A percentile compares a stretch with the other conserved stretches of the same genome.
phyloP scores from a whole-genome alignment of 495 filamentous ascomycete species.

The Parathielavia appendiculata region DNA sequence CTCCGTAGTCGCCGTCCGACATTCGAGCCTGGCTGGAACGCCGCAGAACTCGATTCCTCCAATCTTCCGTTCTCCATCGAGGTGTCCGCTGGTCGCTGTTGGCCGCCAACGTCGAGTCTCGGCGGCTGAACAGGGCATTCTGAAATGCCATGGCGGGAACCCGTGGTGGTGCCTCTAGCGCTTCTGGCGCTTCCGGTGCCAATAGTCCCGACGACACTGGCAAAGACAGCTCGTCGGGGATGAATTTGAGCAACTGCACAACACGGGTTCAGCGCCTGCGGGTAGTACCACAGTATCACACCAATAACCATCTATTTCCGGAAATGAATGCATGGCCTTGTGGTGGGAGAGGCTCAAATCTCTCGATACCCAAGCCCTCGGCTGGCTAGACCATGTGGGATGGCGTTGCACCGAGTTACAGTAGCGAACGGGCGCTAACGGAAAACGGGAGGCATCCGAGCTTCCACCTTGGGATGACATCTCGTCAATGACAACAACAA shows the following conservation, averaged over 20 bases:
- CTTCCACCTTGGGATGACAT: not conserved
- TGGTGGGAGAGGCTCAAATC: conserved; percentile 1
- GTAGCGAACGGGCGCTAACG: not conserved
- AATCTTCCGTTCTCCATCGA: not conserved
- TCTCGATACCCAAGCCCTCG: conserved; percentile 12
- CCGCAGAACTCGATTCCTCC: not conserved
- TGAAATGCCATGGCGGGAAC: too few relatives aligned
- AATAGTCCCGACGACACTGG: not conserved
- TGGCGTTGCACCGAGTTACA: not conserved
- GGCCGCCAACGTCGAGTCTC: too few relatives aligned
- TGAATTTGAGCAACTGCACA: too few relatives aligned
- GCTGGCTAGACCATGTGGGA: conserved; percentile 15
- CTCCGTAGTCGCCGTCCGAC: not conserved
- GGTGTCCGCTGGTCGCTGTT: not conserved
- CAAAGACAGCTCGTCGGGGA: not conserved
- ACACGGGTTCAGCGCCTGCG: not conserved
- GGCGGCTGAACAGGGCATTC: too few relatives aligned
- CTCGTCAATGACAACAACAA: not conserved
- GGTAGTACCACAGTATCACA: not conserved
- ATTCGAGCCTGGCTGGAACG: not conserved
- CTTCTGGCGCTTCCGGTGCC: not conserved
- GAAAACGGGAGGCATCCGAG: not conserved
- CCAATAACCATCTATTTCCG: conserved; percentile 6
- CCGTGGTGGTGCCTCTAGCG: too few relatives aligned
- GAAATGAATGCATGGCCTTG: not conserved